Evolutionary conservation across 108 stramenopile genomes (phyloP), one percentile per base, ranked within the genome.

Genomic region (Cylindrotheca closterium): DNA sequence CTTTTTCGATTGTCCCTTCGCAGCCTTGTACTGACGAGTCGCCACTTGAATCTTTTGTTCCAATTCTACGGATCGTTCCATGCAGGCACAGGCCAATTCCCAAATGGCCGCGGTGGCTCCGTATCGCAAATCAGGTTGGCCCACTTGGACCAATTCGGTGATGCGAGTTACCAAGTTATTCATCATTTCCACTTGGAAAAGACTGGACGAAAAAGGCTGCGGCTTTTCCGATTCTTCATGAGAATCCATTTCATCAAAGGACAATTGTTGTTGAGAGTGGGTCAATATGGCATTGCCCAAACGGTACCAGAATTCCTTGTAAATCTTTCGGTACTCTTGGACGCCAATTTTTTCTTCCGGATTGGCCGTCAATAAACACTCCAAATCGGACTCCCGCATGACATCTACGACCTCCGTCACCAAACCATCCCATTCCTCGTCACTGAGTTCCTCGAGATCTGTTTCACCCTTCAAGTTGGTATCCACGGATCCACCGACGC

Each of bases 81-180:
- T 63, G 29, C 85, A 68, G 10, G 87, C 94, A 51, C 61, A 66
- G 53, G 70, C 73, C 61, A 92, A 55, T 30, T 75, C 67, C 47
- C 84, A 78, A n/a, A 86, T 70, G 2, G 94, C 90, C 4, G 84
- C 32, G 7, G 77, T 76, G 26, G 86, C 83, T 15, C 64, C 89
- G 0, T 73, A 73, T 0, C 94, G 83, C 15, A 95, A 60, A 75
- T 95, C 94, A 8, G 89, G 88, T 64, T 92, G 91, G 24, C 87
- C 91, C 37, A 95, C 89, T 8, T 73, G 63, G 3, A 79, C 71
- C 1, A 95, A 47, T 62, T 92, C 90, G 3, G 79, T 68, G 23
- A 91, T 30, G 27, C 91, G 77, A 18, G 52, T 28, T 19, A 91
- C 49, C 30, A 89, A 45, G 10, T 87, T 77, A 22, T 79, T 68